Evolutionary conservation across 108 stramenopile genomes (phyloP), one percentile per base, ranked within the genome.

Genomic region (Aureococcus anophagefferens): DNA sequence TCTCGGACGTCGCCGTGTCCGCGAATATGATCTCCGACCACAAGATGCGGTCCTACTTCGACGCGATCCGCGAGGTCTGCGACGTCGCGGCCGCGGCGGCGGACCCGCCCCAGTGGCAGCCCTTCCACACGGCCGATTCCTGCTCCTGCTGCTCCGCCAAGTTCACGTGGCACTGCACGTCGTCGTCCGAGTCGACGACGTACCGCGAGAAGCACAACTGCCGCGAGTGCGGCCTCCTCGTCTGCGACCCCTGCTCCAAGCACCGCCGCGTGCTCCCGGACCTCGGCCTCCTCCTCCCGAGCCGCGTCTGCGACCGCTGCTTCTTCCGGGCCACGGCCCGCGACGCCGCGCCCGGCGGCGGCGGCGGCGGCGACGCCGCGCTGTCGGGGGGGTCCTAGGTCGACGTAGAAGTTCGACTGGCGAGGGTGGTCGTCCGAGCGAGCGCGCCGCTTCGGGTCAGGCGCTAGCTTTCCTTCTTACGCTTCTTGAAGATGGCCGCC

Each of bases 131-230:
- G n/a, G 34, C 25, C 0, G 70, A 79, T 0, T 25, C 64, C 5
- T 70, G 85, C 75, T 77, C 83, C 45, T 94, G 92, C 68, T 95
- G 94, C 83, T 90, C 89, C 11, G 86, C 85, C 30, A 84, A 87
- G 28, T 95, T 97, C 71, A 93, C 94, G 36, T 96, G 96, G 96
- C 91, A 91, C n/a, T 91, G 90, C 66, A 95, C 91, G 21, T 90
- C 88, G 25, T 73, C 83, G 63, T 85, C 82, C 31, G 87, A 94
- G 77, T 92, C 96, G 14, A 94, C 95, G 72, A 87, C 89, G 68
- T 90, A 90, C 5, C 74, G 94, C 44, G 96, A 96, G 74, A 94
- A 94, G 77, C 93, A 98, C 72, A 94, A 96, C 73, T 98, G 97
- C 70, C 82, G 94, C 11, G 82, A 87, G 33, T 98, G 97, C 75